Percentiles rank a stretch among this genome's conserved stretches.
Conservation (phyloP, 2,329 filamentous ascomycete genomes). For the Teratosphaeria zuluensis region DNA sequence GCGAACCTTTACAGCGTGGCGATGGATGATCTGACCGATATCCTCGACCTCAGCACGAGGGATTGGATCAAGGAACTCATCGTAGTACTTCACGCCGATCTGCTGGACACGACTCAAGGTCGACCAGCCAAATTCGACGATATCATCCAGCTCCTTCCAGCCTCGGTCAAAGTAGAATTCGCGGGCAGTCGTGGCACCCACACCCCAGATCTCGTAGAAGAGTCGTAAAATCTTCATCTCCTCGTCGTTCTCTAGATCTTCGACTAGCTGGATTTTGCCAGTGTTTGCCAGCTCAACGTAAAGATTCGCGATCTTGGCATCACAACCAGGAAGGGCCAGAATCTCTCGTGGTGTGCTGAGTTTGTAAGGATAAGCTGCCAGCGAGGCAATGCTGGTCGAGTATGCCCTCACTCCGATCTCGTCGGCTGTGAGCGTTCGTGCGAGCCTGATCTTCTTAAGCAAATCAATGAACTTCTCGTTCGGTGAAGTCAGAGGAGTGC, state of each 20-base stretch:
- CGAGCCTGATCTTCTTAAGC: conserved; percentile 63
- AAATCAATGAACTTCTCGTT: conserved; percentile 68
- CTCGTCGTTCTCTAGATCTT: conserved; percentile 54
- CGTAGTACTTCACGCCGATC: conserved; percentile 88
- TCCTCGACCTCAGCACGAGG: conserved; percentile 61
- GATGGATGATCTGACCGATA: conserved; percentile 55
- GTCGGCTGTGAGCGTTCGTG: conserved; percentile 62
- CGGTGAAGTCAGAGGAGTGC: conserved; percentile 57
- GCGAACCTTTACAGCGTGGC: conserved; percentile 56
- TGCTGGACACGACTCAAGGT: conserved; percentile 71
- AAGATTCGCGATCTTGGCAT: conserved; percentile 65
- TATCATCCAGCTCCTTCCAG: conserved; percentile 77
- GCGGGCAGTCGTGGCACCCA: conserved; percentile 69
- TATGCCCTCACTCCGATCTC: conserved; percentile 77
- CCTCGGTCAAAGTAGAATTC: conserved; percentile 68
- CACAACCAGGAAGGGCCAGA: conserved; percentile 62
- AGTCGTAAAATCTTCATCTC: conserved; percentile 53
- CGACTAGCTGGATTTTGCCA: conserved; percentile 53
- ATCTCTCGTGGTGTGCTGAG: conserved; percentile 38
- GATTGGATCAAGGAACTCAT: conserved; percentile 67
- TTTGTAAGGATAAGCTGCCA: conserved; percentile 68
- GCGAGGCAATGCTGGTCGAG: conserved; percentile 70
- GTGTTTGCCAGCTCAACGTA: conserved; percentile 64
- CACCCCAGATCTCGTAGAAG: conserved; percentile 89
- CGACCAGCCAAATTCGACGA: conserved; percentile 74